Base-by-base conservation (phyloP, 83 land plant species). In the Isoetes engelmannii region DNA sequence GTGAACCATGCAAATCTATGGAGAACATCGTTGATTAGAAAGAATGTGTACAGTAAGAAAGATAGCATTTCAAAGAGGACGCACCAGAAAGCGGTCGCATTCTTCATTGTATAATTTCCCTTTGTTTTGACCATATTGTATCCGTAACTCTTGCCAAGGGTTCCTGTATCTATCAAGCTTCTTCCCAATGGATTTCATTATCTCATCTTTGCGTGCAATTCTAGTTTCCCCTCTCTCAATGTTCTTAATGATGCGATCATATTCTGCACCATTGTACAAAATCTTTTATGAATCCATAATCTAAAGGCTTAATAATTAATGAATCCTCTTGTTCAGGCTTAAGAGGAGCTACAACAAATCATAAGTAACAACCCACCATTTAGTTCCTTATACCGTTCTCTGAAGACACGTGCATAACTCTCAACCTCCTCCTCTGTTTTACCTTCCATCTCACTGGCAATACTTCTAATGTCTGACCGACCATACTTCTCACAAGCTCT, bases 401-500 rank as follows among this genome's bases (percentile, higher is more conserved):
- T 91, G 63, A 95, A 95, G 41, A 82, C 94, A 45, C 82, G 85
- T 0, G 99, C 87, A 85, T 95, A 95, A 77, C 85, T 77, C 62
- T 91, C 89, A 61, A 95, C 97, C 64, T 95, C 99, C 63, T 88
- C 94, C 64, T 90, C 94, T 5, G 97, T 82, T 76, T 95, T 95
- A 1, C 99, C 99, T 79, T 95, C 99, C 90, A 95, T 85, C 68
- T 95, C 99, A 75, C 79, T 74, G 49, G 97, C 97, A 81, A 95
- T 95, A 72, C 83, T 85, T 75, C 74, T 80, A 28, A 95, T 80
- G 76, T 95, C 99, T 74, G 80, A 79, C 45, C 99, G 82, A 3
- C 99, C 99, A 84, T 95, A 91, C 61, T 95, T 95, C 80, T 95
- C 99, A 82, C 99, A 95, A 47, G 99, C 99, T 67, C 97, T 82